phyloP scores from a whole-genome alignment of 2,329 filamentous ascomycete species.

The Colletotrichum eremochloae region DNA sequence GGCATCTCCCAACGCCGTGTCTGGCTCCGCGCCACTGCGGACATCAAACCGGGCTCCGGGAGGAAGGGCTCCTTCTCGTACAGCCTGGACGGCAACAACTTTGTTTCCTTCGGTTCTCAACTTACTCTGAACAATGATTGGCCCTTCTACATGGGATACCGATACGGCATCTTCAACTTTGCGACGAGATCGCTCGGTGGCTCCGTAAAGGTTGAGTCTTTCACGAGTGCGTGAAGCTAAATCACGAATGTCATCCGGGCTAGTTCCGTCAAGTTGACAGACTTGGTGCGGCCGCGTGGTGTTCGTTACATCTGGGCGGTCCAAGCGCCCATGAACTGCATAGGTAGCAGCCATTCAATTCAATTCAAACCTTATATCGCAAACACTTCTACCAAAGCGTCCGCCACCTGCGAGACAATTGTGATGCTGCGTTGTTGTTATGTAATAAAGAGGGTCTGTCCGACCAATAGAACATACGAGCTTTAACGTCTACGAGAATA shows the following conservation, averaged over 20 bases:
- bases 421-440: neutral
- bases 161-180: conserved; percentile 63
- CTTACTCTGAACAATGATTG: conserved; percentile 56
- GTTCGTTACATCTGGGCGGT: neutral
- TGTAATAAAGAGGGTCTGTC: neutral
- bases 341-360: neutral
- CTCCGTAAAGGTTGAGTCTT: conserved; percentile 24
- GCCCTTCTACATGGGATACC: conserved; percentile 62
- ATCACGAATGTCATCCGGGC: neutral
- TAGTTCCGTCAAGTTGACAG: neutral
- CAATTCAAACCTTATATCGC: neutral
- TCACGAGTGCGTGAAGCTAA: conserved; percentile 1
- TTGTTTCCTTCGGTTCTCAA: conserved; percentile 51
- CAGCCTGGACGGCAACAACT: conserved; percentile 58
- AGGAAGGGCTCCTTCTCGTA: conserved; percentile 50
- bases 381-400: neutral
- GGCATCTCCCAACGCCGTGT: conserved; percentile 29
- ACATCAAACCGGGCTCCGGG: conserved; percentile 43
- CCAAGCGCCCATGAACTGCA: neutral
- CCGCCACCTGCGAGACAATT: neutral
- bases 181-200: conserved; percentile 53
- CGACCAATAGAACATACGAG: neutral
- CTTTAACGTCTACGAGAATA: too few species aligned
- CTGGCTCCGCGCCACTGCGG: conserved; percentile 44
- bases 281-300: neutral